phyloP scores from a whole-genome alignment of 2,329 filamentous ascomycete genomes.

The Ophiostoma piceae region DNA sequence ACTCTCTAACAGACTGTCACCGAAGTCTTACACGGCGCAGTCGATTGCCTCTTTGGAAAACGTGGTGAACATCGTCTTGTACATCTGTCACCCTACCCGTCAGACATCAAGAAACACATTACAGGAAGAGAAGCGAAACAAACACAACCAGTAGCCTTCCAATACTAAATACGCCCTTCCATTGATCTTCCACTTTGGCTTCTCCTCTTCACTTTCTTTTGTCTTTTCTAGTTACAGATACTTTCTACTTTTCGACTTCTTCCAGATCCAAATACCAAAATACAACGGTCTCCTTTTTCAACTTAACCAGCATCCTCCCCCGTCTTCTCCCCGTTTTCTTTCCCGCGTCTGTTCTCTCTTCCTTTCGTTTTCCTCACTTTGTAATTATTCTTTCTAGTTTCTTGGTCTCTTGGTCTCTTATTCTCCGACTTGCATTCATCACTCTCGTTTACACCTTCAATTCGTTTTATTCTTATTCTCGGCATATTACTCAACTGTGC shows the following conservation, averaged over 20 bases:
- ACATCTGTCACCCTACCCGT: neutral
- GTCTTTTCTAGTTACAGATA: neutral
- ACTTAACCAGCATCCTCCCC: neutral
- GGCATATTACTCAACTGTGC: neutral
- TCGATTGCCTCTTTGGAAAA: conserved; percentile 7
- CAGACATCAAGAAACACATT: neutral
- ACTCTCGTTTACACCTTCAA: neutral
- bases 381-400: neutral
- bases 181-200: neutral
- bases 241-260: neutral
- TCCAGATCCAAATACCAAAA: neutral
- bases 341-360: neutral
- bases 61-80: neutral
- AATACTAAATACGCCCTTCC: neutral
- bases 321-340: conserved; percentile 4
- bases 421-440: neutral
- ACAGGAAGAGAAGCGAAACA: neutral
- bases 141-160: neutral
- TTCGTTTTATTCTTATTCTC: neutral
- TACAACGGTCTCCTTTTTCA: neutral
- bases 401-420: neutral
- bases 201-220: neutral
- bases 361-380: neutral
- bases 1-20: neutral
- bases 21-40: conserved; percentile 4